Conservation (phyloP, 352 stramenopile genomes). For the Phytophthora sojae region DNA sequence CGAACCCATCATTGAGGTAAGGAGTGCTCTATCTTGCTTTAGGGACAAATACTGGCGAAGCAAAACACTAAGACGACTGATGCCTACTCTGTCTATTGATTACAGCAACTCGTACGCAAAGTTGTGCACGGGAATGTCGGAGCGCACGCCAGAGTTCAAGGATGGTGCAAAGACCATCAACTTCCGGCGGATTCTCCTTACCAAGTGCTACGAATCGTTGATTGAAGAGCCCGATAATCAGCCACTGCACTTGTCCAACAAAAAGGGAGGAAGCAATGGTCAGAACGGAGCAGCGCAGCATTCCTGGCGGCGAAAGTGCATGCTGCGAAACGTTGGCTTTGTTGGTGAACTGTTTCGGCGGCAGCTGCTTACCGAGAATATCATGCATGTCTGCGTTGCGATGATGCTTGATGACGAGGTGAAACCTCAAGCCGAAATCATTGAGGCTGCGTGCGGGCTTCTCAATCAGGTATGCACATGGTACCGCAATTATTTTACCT, state of each 20-base stretch:
- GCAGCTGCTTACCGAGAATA: conserved; percentile 83
- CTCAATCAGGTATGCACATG: conserved; percentile 56
- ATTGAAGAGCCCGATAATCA: conserved; percentile 70
- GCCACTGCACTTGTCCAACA: conserved; percentile 17
- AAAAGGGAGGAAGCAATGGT: conserved; percentile 30
- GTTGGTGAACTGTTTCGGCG: conserved; percentile 83
- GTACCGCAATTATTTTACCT: background rate
- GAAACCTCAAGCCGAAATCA: conserved; percentile 67
- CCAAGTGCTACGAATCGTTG: conserved; percentile 82
- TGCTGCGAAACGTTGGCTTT: conserved; percentile 78
- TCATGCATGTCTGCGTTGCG: conserved; percentile 86
- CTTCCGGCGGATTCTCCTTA: conserved; percentile 81
- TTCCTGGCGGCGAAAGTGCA: conserved; percentile 78
- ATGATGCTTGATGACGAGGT: conserved; percentile 87
- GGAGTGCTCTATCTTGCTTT: background rate
- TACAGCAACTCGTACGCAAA: conserved; percentile 68
- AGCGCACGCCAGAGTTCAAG: conserved; percentile 82
- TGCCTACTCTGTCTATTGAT: background rate
- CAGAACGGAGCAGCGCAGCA: conserved; percentile 40
- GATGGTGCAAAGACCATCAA: conserved; percentile 87
- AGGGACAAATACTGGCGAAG: too few relatives aligned
- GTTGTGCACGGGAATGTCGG: conserved; percentile 66
- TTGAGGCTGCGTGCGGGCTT: conserved; percentile 72
- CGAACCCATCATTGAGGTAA: conserved; percentile 63
- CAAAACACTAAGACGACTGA: background rate